Conservation (phyloP, 1,284 basidiomycete species). For the Sporisorium exsertum region DNA sequence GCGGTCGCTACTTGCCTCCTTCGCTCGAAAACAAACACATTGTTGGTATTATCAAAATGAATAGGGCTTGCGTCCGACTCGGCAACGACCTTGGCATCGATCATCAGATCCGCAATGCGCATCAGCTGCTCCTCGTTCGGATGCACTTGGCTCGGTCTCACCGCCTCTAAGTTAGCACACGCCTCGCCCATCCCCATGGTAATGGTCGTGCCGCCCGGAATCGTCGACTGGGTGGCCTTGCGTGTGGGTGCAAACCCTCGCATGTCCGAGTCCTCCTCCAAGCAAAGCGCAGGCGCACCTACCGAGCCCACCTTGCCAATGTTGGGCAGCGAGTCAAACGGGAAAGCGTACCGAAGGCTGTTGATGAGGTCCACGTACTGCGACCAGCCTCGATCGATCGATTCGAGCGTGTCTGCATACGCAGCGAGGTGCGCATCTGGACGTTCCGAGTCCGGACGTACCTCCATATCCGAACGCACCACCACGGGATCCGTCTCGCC, state of each 20-base stretch:
- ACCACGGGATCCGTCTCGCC: constrained; percentile 27
- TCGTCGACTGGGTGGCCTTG: constrained; percentile 70
- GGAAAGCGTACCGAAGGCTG: constrained; percentile 78
- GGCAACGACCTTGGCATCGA: constrained; percentile 79
- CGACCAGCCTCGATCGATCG: constrained; percentile 76
- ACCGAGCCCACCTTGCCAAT: constrained; percentile 68
- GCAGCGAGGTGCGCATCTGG: constrained; percentile 57
- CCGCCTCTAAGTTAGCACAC: constrained; percentile 36
- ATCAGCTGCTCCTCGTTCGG: constrained; percentile 95
- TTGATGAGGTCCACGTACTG: constrained; percentile 78
- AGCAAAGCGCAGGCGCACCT: constrained; percentile 71
- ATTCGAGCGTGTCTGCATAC: constrained; percentile 52
- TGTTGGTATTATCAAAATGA: constrained; percentile 56
- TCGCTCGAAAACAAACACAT: constrained; percentile 47
- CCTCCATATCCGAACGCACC: constrained; percentile 34
- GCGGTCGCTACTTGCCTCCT: not conserved
- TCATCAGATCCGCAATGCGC: constrained; percentile 86
- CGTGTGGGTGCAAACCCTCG: constrained; percentile 86
- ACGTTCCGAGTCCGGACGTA: constrained; percentile 29
- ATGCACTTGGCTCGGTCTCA: constrained; percentile 75
- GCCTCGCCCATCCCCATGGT: constrained; percentile 54
- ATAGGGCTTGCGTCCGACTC: constrained; percentile 71
- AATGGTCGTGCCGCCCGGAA: constrained; percentile 37
- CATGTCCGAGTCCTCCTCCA: constrained; percentile 93
- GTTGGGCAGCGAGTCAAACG: constrained; percentile 76